Conservation (phyloP, 306 rosid species). For the Lagenaria siceraria region DNA sequence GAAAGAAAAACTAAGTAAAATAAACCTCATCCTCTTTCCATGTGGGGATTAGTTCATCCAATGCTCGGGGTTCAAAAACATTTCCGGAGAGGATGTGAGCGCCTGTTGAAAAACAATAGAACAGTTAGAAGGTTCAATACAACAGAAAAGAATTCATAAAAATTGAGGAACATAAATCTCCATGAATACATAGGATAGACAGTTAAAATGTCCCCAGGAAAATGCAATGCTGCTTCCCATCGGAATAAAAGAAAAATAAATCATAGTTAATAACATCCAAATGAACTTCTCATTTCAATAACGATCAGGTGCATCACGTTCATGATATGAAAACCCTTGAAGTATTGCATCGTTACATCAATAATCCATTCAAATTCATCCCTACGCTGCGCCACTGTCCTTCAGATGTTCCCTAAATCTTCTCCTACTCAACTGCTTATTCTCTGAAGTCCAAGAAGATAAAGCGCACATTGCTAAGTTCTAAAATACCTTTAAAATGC, state of each 20-base stretch:
- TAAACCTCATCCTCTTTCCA: slow-evolving; percentile 79
- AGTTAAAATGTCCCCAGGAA: neutral
- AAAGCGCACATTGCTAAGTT: neutral
- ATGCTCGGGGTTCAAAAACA: slow-evolving; percentile 85
- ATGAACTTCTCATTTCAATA: neutral
- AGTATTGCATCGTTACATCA: neutral
- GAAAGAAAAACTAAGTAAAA: neutral
- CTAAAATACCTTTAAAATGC: neutral
- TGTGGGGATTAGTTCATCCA: slow-evolving; percentile 72
- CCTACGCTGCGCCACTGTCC: neutral
- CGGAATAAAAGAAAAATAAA: neutral
- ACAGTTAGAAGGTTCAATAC: neutral
- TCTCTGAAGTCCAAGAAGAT: neutral
- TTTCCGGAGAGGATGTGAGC: slow-evolving; percentile 89
- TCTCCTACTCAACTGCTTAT: neutral
- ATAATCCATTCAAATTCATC: neutral
- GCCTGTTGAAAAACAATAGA: slow-evolving; percentile 26
- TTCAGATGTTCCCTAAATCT: neutral
- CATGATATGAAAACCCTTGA: neutral
- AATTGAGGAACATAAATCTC: neutral
- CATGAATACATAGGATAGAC: neutral
- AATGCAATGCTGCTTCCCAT: neutral
- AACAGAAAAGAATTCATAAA: neutral
- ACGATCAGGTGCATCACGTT: neutral
- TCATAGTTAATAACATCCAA: slow-evolving; percentile 1